phyloP scores from a whole-genome alignment of 345 rosid genomes.

The Reutealis trisperma region DNA sequence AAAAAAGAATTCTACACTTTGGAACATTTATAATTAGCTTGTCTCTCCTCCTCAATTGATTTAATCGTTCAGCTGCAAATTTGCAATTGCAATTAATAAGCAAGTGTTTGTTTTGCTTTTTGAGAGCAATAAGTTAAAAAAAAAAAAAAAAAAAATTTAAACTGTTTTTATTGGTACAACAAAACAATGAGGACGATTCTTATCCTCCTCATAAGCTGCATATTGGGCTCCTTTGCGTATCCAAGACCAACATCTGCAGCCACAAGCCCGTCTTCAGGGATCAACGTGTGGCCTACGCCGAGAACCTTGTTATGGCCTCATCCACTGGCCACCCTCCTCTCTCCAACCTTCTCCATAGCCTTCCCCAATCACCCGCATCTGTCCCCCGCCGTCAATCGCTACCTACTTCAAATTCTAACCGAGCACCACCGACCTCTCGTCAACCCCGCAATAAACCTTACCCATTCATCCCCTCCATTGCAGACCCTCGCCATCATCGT shows the following conservation, averaged over 20 bases:
- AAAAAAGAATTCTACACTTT: not conserved
- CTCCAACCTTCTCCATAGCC: slow-evolving; percentile 51
- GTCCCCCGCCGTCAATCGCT: slow-evolving; percentile 53
- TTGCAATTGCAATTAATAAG: too few species aligned
- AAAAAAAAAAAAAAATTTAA: too few species aligned
- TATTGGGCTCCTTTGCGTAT: not conserved
- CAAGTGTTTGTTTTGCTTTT: too few species aligned
- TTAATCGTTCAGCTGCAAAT: too few species aligned
- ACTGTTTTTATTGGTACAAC: too few species aligned
- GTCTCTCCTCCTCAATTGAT: too few species aligned
- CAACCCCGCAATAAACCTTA: slow-evolving; percentile 38
- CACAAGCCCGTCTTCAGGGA: not conserved
- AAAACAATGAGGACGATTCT: not conserved
- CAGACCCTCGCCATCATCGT: slow-evolving; percentile 45
- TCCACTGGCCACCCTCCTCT: slow-evolving; percentile 45
- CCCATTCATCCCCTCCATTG: slow-evolving; percentile 38
- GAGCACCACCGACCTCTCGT: slow-evolving; percentile 57
- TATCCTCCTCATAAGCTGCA: not conserved
- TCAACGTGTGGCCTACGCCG: slow-evolving; percentile 62
- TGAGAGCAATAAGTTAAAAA: too few species aligned
- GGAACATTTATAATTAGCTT: too few species aligned
- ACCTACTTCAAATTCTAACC: slow-evolving; percentile 38
- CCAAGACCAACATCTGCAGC: slow-evolving; percentile 24
- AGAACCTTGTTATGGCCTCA: slow-evolving; percentile 59
- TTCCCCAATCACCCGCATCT: slow-evolving; percentile 54